Evolutionary conservation across 352 stramenopile genomes (phyloP).

Genomic region (Globisporangium parvum): DNA sequence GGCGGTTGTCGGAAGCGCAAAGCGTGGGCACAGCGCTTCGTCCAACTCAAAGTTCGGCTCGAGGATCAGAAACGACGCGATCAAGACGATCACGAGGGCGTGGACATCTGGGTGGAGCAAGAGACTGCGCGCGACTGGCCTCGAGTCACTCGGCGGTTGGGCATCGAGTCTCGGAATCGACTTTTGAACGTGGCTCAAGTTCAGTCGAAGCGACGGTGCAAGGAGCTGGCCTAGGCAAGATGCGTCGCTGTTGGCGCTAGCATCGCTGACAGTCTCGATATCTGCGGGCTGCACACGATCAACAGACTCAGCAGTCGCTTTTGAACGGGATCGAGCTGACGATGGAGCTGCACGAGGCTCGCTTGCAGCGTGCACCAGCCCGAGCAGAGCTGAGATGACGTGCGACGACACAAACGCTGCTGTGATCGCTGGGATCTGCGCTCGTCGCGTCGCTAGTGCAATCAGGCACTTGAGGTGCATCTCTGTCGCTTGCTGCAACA

Average conservation of each 20-base stretch:
- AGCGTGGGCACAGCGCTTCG: constrained; percentile 25
- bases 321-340: neutral
- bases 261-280: neutral
- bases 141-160: neutral
- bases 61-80: constrained; percentile 24
- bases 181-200: constrained; percentile 3
- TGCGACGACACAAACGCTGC: constrained; percentile 18
- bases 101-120: constrained; percentile 17
- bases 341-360: neutral
- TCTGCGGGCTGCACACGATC: neutral
- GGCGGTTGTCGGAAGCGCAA: constrained; percentile 18
- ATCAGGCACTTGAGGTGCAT: constrained; percentile 35
- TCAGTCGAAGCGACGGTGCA: constrained; percentile 1
- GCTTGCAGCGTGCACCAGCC: constrained; percentile 9
- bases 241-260: no score
- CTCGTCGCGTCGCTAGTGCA: constrained; percentile 25
- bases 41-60: constrained; percentile 34
- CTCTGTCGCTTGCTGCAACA: constrained; percentile 18
- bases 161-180: constrained; percentile 3
- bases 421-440: constrained; percentile 20
- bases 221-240: neutral
- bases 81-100: constrained; percentile 22
- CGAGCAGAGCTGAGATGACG: constrained; percentile 18
- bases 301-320: neutral
- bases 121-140: neutral